Conservation (phyloP, 208 protist genomes). For the Acanthamoeba sp. region DNA sequence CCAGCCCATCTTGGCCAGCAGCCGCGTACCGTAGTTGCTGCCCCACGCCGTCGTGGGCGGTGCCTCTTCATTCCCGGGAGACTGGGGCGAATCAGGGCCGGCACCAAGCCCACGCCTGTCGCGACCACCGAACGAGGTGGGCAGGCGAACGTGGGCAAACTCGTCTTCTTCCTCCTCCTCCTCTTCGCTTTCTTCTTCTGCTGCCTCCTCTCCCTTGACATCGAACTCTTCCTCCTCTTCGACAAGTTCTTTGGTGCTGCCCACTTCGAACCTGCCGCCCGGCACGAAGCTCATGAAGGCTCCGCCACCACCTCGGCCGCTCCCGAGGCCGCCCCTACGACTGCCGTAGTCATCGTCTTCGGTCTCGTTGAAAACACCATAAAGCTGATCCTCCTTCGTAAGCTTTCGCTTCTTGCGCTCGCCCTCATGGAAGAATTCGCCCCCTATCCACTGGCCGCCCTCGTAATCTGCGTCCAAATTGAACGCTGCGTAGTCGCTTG, state of each 20-base stretch:
- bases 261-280: conserved; percentile 12
- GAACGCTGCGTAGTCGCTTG: conserved; percentile 27
- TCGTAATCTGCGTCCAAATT: conserved; percentile 36
- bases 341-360: conserved; percentile 6
- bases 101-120: neutral
- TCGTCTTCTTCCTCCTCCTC: conserved; percentile 40
- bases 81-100: neutral
- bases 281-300: conserved; percentile 42
- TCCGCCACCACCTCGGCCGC: neutral
- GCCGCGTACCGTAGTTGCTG: conserved; percentile 41
- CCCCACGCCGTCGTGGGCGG: conserved; percentile 27
- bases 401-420: conserved; percentile 64
- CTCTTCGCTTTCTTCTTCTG: conserved; percentile 5
- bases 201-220: neutral
- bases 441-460: conserved; percentile 64
- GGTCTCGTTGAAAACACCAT: conserved; percentile 55
- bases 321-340: neutral
- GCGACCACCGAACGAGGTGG: conserved; percentile 18
- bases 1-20: conserved; percentile 75
- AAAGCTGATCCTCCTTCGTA: conserved; percentile 63
- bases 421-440: conserved; percentile 64
- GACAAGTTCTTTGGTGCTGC: neutral
- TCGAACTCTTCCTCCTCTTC: conserved; percentile 8
- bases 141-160: conserved; percentile 39
- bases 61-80: neutral